Conservation (phyloP, 208 protist species). For the Phytomonas sp. region DNA sequence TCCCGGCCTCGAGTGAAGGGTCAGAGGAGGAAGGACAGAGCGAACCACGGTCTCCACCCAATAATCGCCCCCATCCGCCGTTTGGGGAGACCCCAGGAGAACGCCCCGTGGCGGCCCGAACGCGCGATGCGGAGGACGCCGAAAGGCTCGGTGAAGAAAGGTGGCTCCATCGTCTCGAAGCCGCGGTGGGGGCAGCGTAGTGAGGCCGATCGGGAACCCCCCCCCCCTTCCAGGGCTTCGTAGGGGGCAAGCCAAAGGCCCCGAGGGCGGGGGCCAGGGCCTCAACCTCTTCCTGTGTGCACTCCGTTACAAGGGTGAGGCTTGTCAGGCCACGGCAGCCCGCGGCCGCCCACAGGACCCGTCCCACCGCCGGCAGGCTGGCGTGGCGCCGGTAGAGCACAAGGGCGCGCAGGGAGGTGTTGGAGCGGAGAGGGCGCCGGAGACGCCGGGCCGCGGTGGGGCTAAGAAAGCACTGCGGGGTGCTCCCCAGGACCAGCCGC, state of each 20-base stretch:
- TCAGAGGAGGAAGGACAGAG: not conserved
- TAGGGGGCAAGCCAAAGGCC: slow-evolving; percentile 28
- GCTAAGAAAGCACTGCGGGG: slow-evolving; percentile 31
- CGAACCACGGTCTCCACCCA: not conserved
- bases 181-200: no score
- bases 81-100: no score
- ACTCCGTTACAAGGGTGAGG: slow-evolving; percentile 35
- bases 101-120: no score
- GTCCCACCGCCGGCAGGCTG: slow-evolving; percentile 32
- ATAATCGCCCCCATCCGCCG: no score
- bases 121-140: no score
- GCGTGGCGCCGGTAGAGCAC: slow-evolving; percentile 38
- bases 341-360: slow-evolving; percentile 37
- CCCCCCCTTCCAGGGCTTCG: no score
- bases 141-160: not conserved
- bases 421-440: slow-evolving; percentile 26
- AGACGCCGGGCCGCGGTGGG: slow-evolving; percentile 30
- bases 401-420: slow-evolving; percentile 31
- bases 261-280: slow-evolving; percentile 33
- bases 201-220: not conserved
- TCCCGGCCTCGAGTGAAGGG: not conserved
- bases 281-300: slow-evolving; percentile 35
- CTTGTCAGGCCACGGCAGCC: slow-evolving; percentile 26
- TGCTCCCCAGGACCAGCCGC: slow-evolving; percentile 41
- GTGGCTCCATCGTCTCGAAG: not conserved